These are phyloP conservation scores for Colletotrichum theobromicola DNA, from an alignment of 2,329 filamentous ascomycete genomes.

Conservation along the genomic window DNA sequence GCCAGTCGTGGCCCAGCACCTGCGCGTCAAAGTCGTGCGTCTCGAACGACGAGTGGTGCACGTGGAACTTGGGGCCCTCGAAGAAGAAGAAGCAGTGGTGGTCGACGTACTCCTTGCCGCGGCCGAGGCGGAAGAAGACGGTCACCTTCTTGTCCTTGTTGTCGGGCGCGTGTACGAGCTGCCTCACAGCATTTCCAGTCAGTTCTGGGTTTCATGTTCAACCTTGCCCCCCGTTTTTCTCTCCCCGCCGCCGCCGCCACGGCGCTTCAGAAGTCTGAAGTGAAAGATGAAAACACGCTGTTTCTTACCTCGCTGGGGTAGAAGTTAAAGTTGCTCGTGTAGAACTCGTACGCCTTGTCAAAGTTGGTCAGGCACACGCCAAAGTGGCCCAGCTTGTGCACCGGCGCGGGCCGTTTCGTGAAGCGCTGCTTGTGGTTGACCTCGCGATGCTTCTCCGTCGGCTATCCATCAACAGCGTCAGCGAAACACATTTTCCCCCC, in stretches of 20 bases:
- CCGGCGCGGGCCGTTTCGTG: conserved; percentile 46
- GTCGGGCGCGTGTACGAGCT: conserved; percentile 23
- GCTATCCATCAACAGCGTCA: conserved; percentile 28
- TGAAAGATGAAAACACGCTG: accelerated
- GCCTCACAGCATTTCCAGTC: background rate
- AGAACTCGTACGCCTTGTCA: conserved; percentile 54
- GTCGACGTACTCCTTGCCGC: conserved; percentile 50
- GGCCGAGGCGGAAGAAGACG: conserved; percentile 50
- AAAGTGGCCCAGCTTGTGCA: conserved; percentile 62
- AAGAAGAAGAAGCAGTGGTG: conserved; percentile 59
- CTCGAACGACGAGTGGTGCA: conserved; percentile 74
- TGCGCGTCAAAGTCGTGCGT: conserved; percentile 76
- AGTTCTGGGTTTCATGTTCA: background rate
- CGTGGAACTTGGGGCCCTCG: conserved; percentile 52
- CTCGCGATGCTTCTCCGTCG: conserved; percentile 45
- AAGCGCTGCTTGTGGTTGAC: conserved; percentile 55
- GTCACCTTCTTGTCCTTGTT: conserved; percentile 40
- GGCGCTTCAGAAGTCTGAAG: background rate
- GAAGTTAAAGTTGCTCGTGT: conserved; percentile 55
- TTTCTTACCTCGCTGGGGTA: conserved; percentile 50
- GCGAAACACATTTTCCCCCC: background rate
- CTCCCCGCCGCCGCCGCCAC: too few relatives aligned
- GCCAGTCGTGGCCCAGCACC: conserved; percentile 72
- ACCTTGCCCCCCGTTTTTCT: background rate
- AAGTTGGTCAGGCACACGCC: conserved; percentile 59